Base-by-base conservation (phyloP, 2,329 filamentous ascomycete genomes). In the Escovopsis sp. region DNA sequence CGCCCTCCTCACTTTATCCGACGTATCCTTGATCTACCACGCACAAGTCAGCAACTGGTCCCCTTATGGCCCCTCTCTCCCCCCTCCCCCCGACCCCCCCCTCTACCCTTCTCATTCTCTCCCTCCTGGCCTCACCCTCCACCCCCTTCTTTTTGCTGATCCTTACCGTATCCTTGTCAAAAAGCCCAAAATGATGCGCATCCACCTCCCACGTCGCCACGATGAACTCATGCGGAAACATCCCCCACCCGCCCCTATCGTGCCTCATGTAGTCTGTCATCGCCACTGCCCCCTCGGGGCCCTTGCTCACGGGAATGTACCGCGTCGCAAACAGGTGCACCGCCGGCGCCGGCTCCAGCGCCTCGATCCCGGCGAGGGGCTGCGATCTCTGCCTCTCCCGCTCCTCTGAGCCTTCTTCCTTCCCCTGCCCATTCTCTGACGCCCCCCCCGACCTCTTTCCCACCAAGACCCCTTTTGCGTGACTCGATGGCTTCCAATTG, bases 171-270 rank as follows among this genome's bases (percentile, higher is more conserved):
- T 34, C 19, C 5, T 27, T 34, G n/a, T 34, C 33, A 16, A 34
- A 34, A 11, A 34, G n/a, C 4, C 33, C 33, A 15, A 34, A 34
- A 23, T 34, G 33, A 25, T 34, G 33, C n/a, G 33, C n/a, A 9
- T 19, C 8, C 9, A 34, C 4, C 16, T 34, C 33, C 33, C 33
- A 34, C 9, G 33, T 34, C 13, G 33, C 21, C 21, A 26, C 21
- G 14, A 34, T 34, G 27, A 34, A 34, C 12, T 34, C 33, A 16
- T 34, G 33, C 21, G 33, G 33, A 15, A 34, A 34, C 15, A 34
- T 16, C n/a, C 26, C 23, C 33, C 33, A 34, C 7, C 33, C 33
- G 7, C 33, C 18, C 3, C 23, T 23, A n/a, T 25, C 33, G 17
- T 34, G 33, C 4, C 33, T 19, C 14, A 34, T n/a, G 33, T 27